A percentile compares a stretch with the other conserved stretches of the same genome.
These are phyloP conservation scores for Lodderomyces parapsilosis DNA, from an alignment of 1,139 yeast species.

Conservation along the genomic window DNA sequence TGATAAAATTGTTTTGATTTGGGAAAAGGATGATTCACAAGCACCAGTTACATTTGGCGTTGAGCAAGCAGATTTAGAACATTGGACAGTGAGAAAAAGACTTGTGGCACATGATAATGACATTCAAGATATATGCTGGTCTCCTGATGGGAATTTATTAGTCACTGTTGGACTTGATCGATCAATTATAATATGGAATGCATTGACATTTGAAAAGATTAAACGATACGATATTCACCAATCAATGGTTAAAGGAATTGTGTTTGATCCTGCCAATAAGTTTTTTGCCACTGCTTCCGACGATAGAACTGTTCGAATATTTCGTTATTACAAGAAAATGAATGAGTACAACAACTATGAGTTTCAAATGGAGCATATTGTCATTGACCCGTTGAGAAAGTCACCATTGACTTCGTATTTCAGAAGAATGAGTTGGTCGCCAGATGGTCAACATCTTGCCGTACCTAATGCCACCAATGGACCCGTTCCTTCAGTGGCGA, in stretches of 20 bases:
- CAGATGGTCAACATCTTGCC: slow-evolving; percentile 95
- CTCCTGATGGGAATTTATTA: slow-evolving; percentile 85
- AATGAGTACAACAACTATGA: slow-evolving; percentile 70
- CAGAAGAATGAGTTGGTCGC: slow-evolving; percentile 93
- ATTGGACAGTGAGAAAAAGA: slow-evolving; percentile 90
- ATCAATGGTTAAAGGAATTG: slow-evolving; percentile 93
- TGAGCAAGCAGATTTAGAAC: slow-evolving; percentile 69
- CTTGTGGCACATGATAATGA: slow-evolving; percentile 96
- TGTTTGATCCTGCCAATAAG: slow-evolving; percentile 96
- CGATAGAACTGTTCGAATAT: slow-evolving; percentile 85
- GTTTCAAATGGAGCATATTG: slow-evolving; percentile 81
- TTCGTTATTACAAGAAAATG: slow-evolving; percentile 70
- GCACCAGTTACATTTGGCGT: slow-evolving; percentile 44
- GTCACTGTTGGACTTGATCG: slow-evolving; percentile 95
- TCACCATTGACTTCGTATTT: slow-evolving; percentile 93
- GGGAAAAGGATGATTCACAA: slow-evolving; percentile 72
- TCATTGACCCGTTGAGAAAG: slow-evolving; percentile 78
- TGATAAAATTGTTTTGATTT: slow-evolving; percentile 83
- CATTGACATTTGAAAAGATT: slow-evolving; percentile 83
- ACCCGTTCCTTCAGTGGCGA: slow-evolving; percentile 86
- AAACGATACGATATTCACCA: slow-evolving; percentile 91
- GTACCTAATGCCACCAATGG: slow-evolving; percentile 98
- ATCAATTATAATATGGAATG: slow-evolving; percentile 91
- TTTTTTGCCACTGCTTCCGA: slow-evolving; percentile 97
- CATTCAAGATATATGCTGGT: slow-evolving; percentile 97